Evolutionary conservation across 177 flowering plant species (phyloP), one percentile per base, ranked within the genome.

Genomic region (Vitis hybrid): DNA sequence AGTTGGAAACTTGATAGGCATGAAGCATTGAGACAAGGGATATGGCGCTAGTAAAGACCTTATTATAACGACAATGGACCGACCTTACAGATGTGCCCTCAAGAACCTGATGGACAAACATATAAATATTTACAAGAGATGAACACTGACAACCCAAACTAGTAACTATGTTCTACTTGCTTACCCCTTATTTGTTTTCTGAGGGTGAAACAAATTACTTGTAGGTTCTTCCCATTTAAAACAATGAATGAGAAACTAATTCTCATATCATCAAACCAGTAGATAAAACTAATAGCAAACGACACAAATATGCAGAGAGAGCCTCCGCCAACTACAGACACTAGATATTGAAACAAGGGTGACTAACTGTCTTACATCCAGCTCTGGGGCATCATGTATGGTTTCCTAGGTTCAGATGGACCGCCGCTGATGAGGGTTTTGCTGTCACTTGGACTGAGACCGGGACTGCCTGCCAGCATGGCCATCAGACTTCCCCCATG

Each of bases 401-500:
- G 62, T 28, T 76, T 72, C 65, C 55, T 62, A 14, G 69, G 74
- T 72, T 76, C 74, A 7, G 78, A 73, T 59, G 79, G 52, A 55
- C 55, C 71, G 15, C 66, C 75, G 19, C 15, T 28, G 2, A 38
- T 38, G 47, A 55, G 17, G 22, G 50, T 66, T n/a, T 62, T 54
- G 58, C 66, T 50, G 68, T 65, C 75, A 71, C 73, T 72, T 28
- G 79, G 73, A 69, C 72, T 69, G 31, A 57, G 65, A 67, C 31
- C 68, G 13, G 82, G 68, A 64, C 75, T 55, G 4, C 82, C 71
- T 2, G 75, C 65, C 24, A 88, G 78, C 86, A 88, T 71, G 44
- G 95, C 87, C 94, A 94, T 77, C 73, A 91, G 78, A 76, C 90
- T 81, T 64, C 98, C 98, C 38, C 98, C 98, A 77, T 92, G 98